Base-by-base conservation (phyloP, 805 yeast species). In the Candida suzukii region DNA sequence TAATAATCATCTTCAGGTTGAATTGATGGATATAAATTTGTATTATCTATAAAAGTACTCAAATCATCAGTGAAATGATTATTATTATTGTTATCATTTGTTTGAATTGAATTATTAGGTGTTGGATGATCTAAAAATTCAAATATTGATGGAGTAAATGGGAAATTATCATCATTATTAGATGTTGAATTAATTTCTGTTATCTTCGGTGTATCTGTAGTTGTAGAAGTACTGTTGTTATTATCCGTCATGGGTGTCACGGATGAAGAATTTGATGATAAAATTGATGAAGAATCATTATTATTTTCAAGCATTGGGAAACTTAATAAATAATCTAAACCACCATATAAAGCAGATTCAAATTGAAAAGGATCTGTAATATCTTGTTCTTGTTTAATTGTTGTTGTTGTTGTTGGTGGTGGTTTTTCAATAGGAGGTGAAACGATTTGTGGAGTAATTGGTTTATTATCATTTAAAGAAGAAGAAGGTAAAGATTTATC, bases 311-410 rank as follows among this genome's bases (percentile, higher is more conserved):
- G 3, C 21, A 31, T 31, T 6, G 35, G 35, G 19, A 35, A 18
- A 26, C 50, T 54, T 28, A 61, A 42, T 18, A 60, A 44, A 35
- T 59, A 59, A 41, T 60, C 64, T 16, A 59, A 40, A 2, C 64
- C 64, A 22, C 57, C 58, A 37, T 54, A 56, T 5, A 58, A 45
- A 2, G 61, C 64, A 40, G 48, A 46, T 41, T 61, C 63, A 38
- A 60, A 56, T 35, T 54, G 55, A 24, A 49, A 48, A 6, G 56
- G 52, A 36, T 57, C 52, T 3, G 53, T 42, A 3, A 51, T 47
- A 24, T 51, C 57, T n/a, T n/a, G n/a, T n/a, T n/a, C n/a, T n/a
- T n/a, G n/a, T n/a, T n/a, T n/a, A n/a, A n/a, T n/a, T 4, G 46
- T 34, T n/a, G 22, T 19, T 27, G 24, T 14, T 24, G 14, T 30